Base-by-base conservation (phyloP, 345 rosid species). In the Populus davidiana region DNA sequence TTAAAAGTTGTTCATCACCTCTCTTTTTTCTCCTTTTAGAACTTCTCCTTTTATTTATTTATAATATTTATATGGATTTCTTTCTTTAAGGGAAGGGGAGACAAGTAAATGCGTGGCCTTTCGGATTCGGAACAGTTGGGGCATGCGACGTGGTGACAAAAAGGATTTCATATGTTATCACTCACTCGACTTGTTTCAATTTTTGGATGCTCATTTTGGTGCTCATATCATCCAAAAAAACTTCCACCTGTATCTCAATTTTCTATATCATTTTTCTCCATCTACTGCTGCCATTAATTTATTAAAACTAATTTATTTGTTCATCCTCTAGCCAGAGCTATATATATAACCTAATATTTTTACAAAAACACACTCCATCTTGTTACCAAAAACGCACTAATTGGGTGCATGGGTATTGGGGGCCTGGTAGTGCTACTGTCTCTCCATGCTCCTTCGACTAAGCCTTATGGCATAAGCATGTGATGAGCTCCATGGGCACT, bases 71-170 rank as follows among this genome's bases (percentile, higher is more conserved):
- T 66, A 23, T 49, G 65, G 13, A 4, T 20, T 75, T 21, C 6
- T 21, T 47, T 0, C 25, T 35, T 6, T 69, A 33, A 8, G 78
- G 78, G 18, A 21, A 6, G 52, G 23, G 66, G 67, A 35, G 50
- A 75, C 66, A 54, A 52, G 73, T 23, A 25, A 35, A 9, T 14
- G 17, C 27, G 27, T 63, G 75, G 64, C 80, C 72, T 35, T 78
- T 78, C 44, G 43, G 14, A 72, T 65, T 12, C 59, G 67, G n/a
- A 66, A 78, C 39, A 47, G 80, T 66, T 41, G n/a, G 50, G 59
- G 54, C 77, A 65, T 33, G 52, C 67, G 54, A 72, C 20, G 72
- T 29, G 38, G 74, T 20, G 68, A 27, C 43, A 20, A 59, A 50
- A 43, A 31, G 16, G 16, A 25, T 63, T 38, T 44, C 69, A 29